These are phyloP conservation scores for Crithidia brevicula DNA, from an alignment of 208 protist genomes.

Conservation along the genomic window DNA sequence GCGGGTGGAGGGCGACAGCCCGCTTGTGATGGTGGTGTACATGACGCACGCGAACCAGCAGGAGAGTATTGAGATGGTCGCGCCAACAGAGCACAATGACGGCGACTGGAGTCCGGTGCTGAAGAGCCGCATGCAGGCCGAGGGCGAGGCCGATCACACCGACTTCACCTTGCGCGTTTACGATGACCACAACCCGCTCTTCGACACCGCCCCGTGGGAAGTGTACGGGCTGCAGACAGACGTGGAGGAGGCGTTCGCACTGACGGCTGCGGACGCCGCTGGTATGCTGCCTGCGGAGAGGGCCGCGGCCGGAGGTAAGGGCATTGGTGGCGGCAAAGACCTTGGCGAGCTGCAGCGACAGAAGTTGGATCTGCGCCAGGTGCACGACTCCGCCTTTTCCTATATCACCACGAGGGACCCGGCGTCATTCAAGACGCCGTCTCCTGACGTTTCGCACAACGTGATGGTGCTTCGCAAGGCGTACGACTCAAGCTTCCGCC, in stretches of 20 bases:
- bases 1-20: constrained; percentile 37
- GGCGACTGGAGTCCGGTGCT: constrained; percentile 66
- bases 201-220: constrained; percentile 64
- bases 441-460: constrained; percentile 40
- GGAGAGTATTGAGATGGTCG: constrained; percentile 40
- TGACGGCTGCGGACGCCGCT: constrained; percentile 31
- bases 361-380: constrained; percentile 53
- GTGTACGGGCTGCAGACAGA: constrained; percentile 57
- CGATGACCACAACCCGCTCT: constrained; percentile 70
- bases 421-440: constrained; percentile 31
- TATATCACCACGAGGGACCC: constrained; percentile 49
- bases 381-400: constrained; percentile 45
- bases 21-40: constrained; percentile 71
- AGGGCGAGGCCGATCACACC: constrained; percentile 33
- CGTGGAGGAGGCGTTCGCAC: constrained; percentile 46
- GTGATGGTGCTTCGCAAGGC: constrained; percentile 73
- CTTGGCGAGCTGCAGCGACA: constrained; percentile 44
- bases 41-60: constrained; percentile 54
- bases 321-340: constrained; percentile 31
- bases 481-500: constrained; percentile 72
- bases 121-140: constrained; percentile 40
- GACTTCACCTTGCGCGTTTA: constrained; percentile 61
- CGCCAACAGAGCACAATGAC: constrained; percentile 45
- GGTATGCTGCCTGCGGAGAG: constrained; percentile 49
- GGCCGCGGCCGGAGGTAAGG: constrained; percentile 43